Percentiles rank a stretch among this genome's conserved stretches.
Conservation (phyloP, 2,329 filamentous ascomycete species). For the Ophiocordyceps camponoti-floridani region DNA sequence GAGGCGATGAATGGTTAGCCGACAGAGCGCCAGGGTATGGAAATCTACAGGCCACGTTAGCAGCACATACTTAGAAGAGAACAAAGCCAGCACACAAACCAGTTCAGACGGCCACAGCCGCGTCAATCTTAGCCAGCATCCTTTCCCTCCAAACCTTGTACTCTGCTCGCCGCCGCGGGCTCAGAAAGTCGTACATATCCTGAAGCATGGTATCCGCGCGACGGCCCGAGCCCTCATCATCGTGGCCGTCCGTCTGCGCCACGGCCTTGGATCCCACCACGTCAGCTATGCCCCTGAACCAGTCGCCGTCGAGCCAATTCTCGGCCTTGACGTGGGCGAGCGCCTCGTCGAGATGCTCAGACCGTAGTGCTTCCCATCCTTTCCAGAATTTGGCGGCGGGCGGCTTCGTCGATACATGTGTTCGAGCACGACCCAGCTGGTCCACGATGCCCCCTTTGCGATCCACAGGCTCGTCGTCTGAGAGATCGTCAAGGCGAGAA, state of each 20-base stretch:
- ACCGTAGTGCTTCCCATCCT: constrained; percentile 29
- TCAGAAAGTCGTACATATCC: constrained; percentile 53
- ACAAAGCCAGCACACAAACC: neutral
- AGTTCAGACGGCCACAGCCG: constrained; percentile 9
- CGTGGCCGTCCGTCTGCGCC: constrained; percentile 6
- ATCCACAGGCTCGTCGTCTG: constrained; percentile 19
- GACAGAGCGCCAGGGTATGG: no score
- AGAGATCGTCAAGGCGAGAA: constrained; percentile 25
- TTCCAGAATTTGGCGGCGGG: constrained; percentile 30
- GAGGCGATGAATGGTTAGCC: no score
- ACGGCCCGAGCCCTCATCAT: constrained; percentile 20
- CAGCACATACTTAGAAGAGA: no score
- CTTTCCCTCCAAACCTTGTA: constrained; percentile 46
- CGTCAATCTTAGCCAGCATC: constrained; percentile 38
- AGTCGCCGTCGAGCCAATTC: constrained; percentile 42
- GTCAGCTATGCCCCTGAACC: constrained; percentile 43
- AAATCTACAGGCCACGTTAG: no score
- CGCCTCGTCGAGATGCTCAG: constrained; percentile 42
- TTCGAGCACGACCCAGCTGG: constrained; percentile 21
- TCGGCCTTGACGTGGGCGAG: constrained; percentile 37
- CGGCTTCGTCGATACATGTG: constrained; percentile 18
- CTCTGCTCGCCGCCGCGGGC: constrained; percentile 39
- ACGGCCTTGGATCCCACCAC: constrained; percentile 17
- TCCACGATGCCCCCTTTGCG: constrained; percentile 31
- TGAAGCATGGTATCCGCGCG: constrained; percentile 56